Base-by-base conservation (phyloP, 2,329 filamentous ascomycete species). In the Talaromyces islandicus region DNA sequence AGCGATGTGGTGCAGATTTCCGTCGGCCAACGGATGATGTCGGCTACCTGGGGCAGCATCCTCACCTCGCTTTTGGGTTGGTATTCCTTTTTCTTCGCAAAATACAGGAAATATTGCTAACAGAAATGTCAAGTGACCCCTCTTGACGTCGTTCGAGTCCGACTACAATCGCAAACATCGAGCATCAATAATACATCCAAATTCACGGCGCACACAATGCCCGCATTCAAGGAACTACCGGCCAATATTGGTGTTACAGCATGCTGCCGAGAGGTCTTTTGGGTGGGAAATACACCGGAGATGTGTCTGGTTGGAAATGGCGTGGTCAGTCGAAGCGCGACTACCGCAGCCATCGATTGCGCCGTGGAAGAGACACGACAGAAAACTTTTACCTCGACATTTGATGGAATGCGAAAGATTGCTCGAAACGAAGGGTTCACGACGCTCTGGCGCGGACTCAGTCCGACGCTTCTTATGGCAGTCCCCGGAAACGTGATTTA, bases 401-500 rank as follows among this genome's bases (percentile, higher is more conserved):
- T 96, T 66, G 94, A 99, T 69, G 94, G 92, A 0, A 76, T 99
- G 62, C 86, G 88, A 64, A 99, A 99, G 79, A 99, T 99, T 69
- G 92, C 94, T 17, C 87, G 91, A 54, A 92, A 97, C 71, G 94
- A 99, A 77, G 94, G 94, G 1, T 70, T 92, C 12, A 83, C 85
- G 27, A 94, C 92, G 1, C 77, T 99, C 38, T 99, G 94, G 93
- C 85, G 94, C 63, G 94, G 94, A 0, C 79, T 99, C 5, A 95
- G 90, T n/a, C 93, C 94, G 0, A 99, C 94, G 0, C 79, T 99
- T 24, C 83, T 92, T 64, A 99, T 99, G 94, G 88, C 92, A 0
- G 84, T 99, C 6, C 94, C 94, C 0, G 91, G 88, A 27, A 99
- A 99, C 72, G 94, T 99, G 66, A 97, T 99, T 65, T 99, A 99